Percentiles rank a stretch among this genome's conserved stretches.
Conservation (phyloP, 768 basidiomycete genomes). For the Boletus sp. region DNA sequence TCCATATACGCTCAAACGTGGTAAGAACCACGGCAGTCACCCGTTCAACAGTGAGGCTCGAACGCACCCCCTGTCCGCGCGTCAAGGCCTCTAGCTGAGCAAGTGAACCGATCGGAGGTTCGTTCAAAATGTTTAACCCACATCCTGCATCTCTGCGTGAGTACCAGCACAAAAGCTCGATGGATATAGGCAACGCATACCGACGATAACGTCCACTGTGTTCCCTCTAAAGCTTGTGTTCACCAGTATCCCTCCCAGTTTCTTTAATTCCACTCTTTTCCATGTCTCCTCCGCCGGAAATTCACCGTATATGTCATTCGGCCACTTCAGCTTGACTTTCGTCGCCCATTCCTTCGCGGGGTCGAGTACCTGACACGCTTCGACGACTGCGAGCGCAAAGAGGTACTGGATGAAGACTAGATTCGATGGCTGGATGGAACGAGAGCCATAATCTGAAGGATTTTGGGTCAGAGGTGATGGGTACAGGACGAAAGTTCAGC, state of each 20-base stretch:
- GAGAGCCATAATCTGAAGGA: not conserved
- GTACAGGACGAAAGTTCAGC: not conserved
- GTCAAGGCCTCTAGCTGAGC: conserved; percentile 56
- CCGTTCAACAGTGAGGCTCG: conserved; percentile 62
- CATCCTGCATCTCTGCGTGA: conserved; percentile 55
- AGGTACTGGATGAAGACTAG: conserved; percentile 95
- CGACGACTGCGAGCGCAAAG: conserved; percentile 83
- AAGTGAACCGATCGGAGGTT: conserved; percentile 79
- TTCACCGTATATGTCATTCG: conserved; percentile 89
- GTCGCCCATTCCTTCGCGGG: conserved; percentile 46
- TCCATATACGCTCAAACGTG: conserved; percentile 80
- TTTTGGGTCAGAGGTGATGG: not conserved
- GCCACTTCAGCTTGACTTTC: conserved; percentile 87
- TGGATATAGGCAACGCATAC: conserved; percentile 42
- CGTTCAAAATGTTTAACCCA: conserved; percentile 84
- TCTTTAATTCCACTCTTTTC: conserved; percentile 49
- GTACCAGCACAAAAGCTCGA: not conserved
- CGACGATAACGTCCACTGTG: conserved; percentile 75
- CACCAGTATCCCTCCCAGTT: conserved; percentile 90
- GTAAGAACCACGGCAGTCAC: conserved; percentile 73
- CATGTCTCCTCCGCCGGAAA: conserved; percentile 38
- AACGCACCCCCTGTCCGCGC: not conserved
- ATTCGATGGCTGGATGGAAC: conserved; percentile 40
- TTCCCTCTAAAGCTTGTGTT: conserved; percentile 80
- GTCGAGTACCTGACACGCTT: conserved; percentile 67